Evolutionary conservation across 371 early-diverging fungal species (phyloP).

Genomic region (Mortierella sp.): DNA sequence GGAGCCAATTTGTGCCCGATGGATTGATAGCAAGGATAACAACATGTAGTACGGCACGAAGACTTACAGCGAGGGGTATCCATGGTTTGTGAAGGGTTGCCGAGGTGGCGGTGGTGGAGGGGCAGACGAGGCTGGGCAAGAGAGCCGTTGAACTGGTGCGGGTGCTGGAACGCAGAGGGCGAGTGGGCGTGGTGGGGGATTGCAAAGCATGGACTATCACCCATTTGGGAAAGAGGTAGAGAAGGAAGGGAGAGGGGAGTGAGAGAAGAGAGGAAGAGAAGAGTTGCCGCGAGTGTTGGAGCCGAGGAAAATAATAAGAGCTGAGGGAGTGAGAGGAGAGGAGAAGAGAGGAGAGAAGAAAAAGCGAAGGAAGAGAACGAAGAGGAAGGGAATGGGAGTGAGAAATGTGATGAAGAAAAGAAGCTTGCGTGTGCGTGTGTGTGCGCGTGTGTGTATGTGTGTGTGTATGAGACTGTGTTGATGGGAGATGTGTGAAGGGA

Average conservation of each 20-base stretch:
- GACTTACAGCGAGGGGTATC: slow-evolving; percentile 54
- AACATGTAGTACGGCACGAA: not conserved
- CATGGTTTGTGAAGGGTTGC: slow-evolving; percentile 15
- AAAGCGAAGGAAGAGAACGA: not conserved
- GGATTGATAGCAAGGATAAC: no score
- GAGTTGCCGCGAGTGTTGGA: no score
- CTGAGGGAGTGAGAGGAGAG: slow-evolving; percentile 14
- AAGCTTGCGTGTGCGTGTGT: slow-evolving; percentile 1
- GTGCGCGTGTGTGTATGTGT: not conserved
- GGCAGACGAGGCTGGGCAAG: slow-evolving; percentile 46
- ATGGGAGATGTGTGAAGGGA: not conserved
- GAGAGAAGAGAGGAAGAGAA: not conserved
- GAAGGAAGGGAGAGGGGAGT: not conserved
- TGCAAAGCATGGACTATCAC: slow-evolving; percentile 58
- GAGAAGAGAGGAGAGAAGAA: slow-evolving; percentile 5
- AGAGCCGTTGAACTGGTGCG: slow-evolving; percentile 50
- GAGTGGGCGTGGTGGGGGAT: slow-evolving; percentile 55
- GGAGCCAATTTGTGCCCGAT: not conserved
- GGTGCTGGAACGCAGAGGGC: slow-evolving; percentile 56
- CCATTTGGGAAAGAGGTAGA: slow-evolving; percentile 27
- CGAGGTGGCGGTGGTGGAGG: slow-evolving; percentile 25
- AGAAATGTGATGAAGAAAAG: not conserved
- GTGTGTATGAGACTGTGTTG: not conserved
- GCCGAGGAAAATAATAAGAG: not conserved
- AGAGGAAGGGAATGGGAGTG: not conserved